Percentiles rank a stretch among this genome's conserved stretches.
Conservation (phyloP, 2,329 filamentous ascomycete species). For the Coniochaeta sp. region DNA sequence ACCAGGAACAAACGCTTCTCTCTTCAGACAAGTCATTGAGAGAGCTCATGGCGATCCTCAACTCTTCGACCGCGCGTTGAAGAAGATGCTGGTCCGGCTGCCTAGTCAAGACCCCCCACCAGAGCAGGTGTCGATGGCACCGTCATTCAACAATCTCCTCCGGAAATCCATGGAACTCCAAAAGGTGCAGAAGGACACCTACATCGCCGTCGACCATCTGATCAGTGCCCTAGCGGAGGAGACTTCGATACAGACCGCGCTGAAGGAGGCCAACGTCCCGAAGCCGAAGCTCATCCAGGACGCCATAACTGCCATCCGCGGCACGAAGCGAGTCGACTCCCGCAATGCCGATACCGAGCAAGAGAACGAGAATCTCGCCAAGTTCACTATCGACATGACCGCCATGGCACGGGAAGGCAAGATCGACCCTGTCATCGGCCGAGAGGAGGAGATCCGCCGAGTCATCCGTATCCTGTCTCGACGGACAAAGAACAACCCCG, state of each 20-base stretch:
- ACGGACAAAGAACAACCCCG: conserved; percentile 97
- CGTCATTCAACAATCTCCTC: conserved; percentile 73
- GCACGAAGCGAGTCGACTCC: conserved; percentile 87
- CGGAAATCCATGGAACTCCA: conserved; percentile 81
- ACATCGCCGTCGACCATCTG: conserved; percentile 89
- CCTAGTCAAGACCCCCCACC: conserved; percentile 94
- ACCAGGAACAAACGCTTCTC: conserved; percentile 56
- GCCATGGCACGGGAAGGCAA: conserved; percentile 93
- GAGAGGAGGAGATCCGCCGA: conserved; percentile 90
- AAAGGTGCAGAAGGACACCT: conserved; percentile 96
- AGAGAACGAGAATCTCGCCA: conserved; percentile 92
- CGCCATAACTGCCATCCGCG: conserved; percentile 85
- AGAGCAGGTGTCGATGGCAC: conserved; percentile 76
- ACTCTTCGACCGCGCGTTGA: conserved; percentile 77
- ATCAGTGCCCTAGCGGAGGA: conserved; percentile 84
- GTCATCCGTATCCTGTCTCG: conserved; percentile 88
- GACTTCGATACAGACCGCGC: conserved; percentile 57
- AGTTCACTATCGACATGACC: conserved; percentile 99
- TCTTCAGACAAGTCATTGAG: conserved; percentile 93
- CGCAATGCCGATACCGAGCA: conserved; percentile 91
- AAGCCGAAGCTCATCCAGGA: conserved; percentile 85
- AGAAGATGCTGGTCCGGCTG: conserved; percentile 83
- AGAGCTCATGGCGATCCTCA: conserved; percentile 89
- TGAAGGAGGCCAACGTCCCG: conserved; percentile 84
- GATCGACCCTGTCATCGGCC: conserved; percentile 92